Conservation (phyloP, 139 green algal species). For the Chara braunii region DNA sequence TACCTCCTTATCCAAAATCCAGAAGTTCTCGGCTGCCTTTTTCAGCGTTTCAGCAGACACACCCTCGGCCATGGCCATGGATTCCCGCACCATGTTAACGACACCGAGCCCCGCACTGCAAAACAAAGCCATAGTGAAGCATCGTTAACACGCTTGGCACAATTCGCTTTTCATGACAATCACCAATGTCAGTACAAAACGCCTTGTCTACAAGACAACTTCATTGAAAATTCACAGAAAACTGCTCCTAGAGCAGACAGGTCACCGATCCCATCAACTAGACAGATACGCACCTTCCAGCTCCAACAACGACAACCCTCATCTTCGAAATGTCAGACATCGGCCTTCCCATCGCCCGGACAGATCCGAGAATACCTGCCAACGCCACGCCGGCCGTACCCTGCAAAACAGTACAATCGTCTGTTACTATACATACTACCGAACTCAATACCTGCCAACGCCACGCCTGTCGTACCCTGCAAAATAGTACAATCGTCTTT, state of each 20-base stretch:
- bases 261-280: no score
- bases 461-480: conserved; percentile 38
- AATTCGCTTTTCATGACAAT: no score
- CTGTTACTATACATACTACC: no score
- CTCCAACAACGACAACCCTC: conserved; percentile 34
- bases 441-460: conserved; percentile 30
- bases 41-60: neutral
- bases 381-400: conserved; percentile 36
- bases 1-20: conserved; percentile 35
- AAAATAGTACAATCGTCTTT: no score
- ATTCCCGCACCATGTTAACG: conserved; percentile 10
- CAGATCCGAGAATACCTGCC: conserved; percentile 18
- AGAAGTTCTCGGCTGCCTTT: conserved; percentile 26
- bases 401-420: no score
- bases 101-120: conserved; percentile 25
- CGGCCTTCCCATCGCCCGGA: conserved; percentile 21
- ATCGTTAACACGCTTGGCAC: no score
- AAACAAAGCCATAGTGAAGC: no score
- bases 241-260: no score
- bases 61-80: conserved; percentile 20
- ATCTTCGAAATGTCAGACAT: conserved; percentile 18
- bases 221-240: no score
- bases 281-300: no score
- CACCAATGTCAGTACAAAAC: no score
- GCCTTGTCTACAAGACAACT: no score